Base-by-base conservation (phyloP, 305 asterid species). In the Ilex paraguariensis region DNA sequence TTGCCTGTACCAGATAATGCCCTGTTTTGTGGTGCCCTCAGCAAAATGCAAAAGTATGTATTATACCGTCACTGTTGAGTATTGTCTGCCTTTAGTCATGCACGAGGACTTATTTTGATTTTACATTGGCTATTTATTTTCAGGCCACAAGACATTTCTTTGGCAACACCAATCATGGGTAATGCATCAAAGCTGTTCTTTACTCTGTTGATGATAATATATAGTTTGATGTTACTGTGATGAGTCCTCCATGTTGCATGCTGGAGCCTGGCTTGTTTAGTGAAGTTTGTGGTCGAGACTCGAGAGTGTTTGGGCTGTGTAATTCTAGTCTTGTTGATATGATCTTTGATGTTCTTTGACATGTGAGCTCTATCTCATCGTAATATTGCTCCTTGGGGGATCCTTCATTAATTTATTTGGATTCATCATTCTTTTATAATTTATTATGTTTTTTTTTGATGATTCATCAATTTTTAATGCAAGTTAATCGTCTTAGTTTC, bases 11-110 rank as follows among this genome's bases (percentile, higher is more conserved):
- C 98, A 14, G 96, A 85, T 7, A 92, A 92, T 61, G 84, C 81
- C 12, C 84, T 92, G 59, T 90, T 67, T 77, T 92, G 98, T 17
- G 98, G 98, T 6, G 83, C 87, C 56, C 94, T 92, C 48, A 71
- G 74, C 81, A 67, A 52, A 49, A 45, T 74, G 64, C 97, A 92
- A 69, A 89, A 82, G 98, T 92, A 83, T 17, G 72, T 12, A 48
- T 44, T 59, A 61, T 31, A 50, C 59, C 69, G 64, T 36, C 42
- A 4, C 9, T 8, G 42, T 36, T 4, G 42, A 36, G 9, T 36
- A 36, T 36, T 36, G 9, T 36, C 42, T 8, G 42, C 42, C 9
- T 36, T 36, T 36, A 36, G 42, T 36, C 42, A 36, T 36, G 5
- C 8, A 4, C 10, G 10, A 16, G 16, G 49, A 56, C 52, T 13